Evolutionary conservation across 1,284 basidiomycete genomes (phyloP), one percentile per base, ranked within the genome.

Genomic region (Anthracocystis walkeri): DNA sequence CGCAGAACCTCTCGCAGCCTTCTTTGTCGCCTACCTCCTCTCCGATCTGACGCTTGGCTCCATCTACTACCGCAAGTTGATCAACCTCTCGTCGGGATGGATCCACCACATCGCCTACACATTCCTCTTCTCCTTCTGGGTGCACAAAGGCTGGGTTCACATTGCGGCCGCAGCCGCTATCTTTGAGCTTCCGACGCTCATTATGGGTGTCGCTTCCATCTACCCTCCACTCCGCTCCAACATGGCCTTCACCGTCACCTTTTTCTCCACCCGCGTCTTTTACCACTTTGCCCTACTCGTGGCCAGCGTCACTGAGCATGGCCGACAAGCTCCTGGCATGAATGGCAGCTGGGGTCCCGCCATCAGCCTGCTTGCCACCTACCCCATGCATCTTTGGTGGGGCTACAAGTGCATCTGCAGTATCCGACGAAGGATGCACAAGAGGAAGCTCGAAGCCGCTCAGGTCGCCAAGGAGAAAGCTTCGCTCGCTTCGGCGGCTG

Each of bases 351-450:
- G 67, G 74, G 75, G 76, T 7, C 81, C 81, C 12, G 41, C 74
- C 51, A 62, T 80, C 54, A 78, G 71, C 55, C 51, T 76, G 3
- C 40, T 71, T 1, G 65, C 64, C 8, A 79, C 82, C n/a, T 80
- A 81, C 29, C 83, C 83, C 2, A 85, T 85, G 83, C 83, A 85
- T 53, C 54, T 82, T 4, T 80, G 79, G 61, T 85, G 83, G 83
- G 81, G 80, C 5, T 83, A 81, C 78, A 85, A 85, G 69, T 79
- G 79, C 55, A 72, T 84, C 40, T 75, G 77, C 54, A 78, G 78
- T 31, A 68, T 84, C 11, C 75, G 74, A 16, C 71, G 81, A 10
- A 67, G 83, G n/a, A 81, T 82, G 79, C 49, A 61, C 58, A 84
- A 82, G 74, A 74, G 79, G 31, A 75, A 66, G 53, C 64, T 77